Conservation (phyloP, 306 rosid species). For the Corylus avellana region DNA sequence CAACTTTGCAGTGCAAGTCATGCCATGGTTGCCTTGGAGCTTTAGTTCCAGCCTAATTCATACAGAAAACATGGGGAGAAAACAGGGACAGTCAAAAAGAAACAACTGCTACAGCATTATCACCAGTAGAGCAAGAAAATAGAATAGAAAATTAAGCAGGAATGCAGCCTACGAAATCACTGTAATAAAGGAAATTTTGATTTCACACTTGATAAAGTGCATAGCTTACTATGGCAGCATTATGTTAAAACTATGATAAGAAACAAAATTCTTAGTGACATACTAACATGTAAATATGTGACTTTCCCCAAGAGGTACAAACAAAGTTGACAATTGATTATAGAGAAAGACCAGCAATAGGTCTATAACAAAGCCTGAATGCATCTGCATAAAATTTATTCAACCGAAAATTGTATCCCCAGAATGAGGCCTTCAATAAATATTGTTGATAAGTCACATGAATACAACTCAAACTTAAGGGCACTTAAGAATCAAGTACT, state of each 20-base stretch:
- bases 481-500: no score
- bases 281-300: not conserved
- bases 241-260: not conserved
- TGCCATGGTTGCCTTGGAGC: constrained; percentile 99
- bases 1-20: constrained; percentile 89
- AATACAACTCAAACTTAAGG: no score
- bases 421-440: not conserved
- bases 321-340: not conserved
- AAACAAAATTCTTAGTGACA: not conserved
- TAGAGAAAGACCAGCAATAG: not conserved
- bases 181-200: constrained; percentile 6
- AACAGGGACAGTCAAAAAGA: not conserved
- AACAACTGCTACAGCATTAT: not conserved
- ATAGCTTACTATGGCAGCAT: not conserved
- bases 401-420: not conserved
- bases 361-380: not conserved
- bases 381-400: not conserved
- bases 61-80: constrained; percentile 17
- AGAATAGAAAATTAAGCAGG: not conserved
- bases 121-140: not conserved
- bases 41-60: constrained; percentile 66
- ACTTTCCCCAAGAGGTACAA: not conserved
- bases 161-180: not conserved
- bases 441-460: not conserved
- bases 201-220: constrained; percentile 8